Conservation (phyloP, 208 protist species). For the Wallacemonas rigidus region DNA sequence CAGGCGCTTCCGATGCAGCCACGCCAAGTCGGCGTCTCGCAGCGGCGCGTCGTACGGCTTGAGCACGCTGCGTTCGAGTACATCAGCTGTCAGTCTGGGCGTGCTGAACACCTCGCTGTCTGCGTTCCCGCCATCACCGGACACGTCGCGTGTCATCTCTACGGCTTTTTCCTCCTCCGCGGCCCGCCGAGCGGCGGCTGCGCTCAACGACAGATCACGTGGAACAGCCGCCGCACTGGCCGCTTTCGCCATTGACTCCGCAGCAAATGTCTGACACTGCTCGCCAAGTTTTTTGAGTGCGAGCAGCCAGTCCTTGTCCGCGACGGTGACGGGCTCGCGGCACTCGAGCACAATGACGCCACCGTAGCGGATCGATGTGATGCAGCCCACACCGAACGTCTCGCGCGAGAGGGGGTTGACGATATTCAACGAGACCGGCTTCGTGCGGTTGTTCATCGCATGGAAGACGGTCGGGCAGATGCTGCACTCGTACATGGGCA, state of each 20-base stretch:
- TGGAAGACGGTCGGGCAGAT: conserved; percentile 55
- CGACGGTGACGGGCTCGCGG: conserved; percentile 38
- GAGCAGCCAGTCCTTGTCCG: conserved; percentile 42
- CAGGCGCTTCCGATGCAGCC: conserved; percentile 17
- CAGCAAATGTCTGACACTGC: conserved; percentile 2
- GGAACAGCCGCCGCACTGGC: conserved; percentile 6
- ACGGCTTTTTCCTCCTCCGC: not conserved
- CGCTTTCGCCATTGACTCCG: not conserved
- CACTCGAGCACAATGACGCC: conserved; percentile 64
- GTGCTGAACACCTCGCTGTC: not conserved
- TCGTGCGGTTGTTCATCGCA: conserved; percentile 30
- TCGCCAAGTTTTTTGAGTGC: conserved; percentile 28
- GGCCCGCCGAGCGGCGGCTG: not conserved
- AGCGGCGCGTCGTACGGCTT: conserved; percentile 2
- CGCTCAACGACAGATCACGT: conserved; percentile 4
- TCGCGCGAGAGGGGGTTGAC: conserved; percentile 38
- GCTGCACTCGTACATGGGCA: conserved; percentile 68
- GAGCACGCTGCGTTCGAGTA: conserved; percentile 6
- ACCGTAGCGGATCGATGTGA: conserved; percentile 60
- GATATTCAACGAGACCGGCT: conserved; percentile 60
- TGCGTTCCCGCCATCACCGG: not conserved
- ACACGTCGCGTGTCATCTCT: not conserved
- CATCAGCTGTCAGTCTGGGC: not conserved
- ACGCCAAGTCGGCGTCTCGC: conserved; percentile 7
- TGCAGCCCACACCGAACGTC: conserved; percentile 60